Evolutionary conservation across 2,329 filamentous ascomycete genomes (phyloP), one percentile per base, ranked within the genome.

Genomic region (Alternaria postmessia): DNA sequence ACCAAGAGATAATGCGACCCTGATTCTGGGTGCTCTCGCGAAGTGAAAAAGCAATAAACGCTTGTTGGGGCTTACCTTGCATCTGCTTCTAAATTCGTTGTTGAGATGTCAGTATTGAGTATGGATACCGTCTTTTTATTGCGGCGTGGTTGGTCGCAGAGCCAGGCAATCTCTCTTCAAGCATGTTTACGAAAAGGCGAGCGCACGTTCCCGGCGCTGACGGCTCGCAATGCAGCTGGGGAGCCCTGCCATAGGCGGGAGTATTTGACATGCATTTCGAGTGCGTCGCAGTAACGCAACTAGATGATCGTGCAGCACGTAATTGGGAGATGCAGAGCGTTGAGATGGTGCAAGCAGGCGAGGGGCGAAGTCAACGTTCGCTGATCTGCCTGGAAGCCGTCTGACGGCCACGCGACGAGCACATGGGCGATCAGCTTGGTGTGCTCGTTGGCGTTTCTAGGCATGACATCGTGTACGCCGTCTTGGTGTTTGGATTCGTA

Each of bases 361-460:
- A 47, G 42, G 34, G 41, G 20, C 39, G 32, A 20, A 41, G 46
- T 42, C 41, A 48, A 51, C 26, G 51, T 24, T 59, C 28, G 51
- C 51, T 39, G 46, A 51, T 59, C 47, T 30, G 48, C 20, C 36
- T 38, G 18, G 54, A 42, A 36, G 26, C 22, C 20, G 52, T 53
- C 46, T 42, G 43, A 42, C 18, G 43, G 58, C 62, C 64, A 67
- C 64, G 63, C 61, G 65, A 64, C 63, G 8, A 34, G 58, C 54
- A 57, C 61, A 64, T 66, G 63, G 55, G 7, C 36, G 58, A 54
- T 66, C 62, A 51, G 62, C 48, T 54, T 36, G 61, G 32, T 53
- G 60, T 54, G 44, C 54, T 43, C 14, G 44, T 54, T 43, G 58
- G 57, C 44, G 52, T 43, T 44, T 32, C 52, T 56, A 36, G 51